These are phyloP conservation scores for Hyaloperonospora brassicae DNA, from an alignment of 352 stramenopile species.

Conservation along the genomic window DNA sequence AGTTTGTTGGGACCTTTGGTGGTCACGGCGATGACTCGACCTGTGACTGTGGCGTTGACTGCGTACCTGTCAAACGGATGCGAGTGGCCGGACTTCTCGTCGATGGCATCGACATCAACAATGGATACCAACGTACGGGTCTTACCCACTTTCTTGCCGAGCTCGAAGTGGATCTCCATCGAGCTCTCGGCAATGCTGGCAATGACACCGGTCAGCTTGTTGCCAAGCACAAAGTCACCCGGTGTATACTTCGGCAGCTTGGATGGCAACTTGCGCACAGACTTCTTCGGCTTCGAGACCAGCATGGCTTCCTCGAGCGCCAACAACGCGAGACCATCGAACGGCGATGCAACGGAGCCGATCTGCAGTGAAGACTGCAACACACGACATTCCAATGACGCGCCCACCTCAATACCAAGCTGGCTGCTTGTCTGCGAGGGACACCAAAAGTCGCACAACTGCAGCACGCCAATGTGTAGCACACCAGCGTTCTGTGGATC, in stretches of 20 bases:
- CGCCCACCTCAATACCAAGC: conserved; percentile 51
- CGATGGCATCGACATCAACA: conserved; percentile 64
- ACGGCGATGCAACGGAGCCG: conserved; percentile 50
- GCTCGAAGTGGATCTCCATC: conserved; percentile 81
- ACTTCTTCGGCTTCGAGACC: conserved; percentile 26
- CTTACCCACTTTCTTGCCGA: conserved; percentile 65
- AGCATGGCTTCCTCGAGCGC: conserved; percentile 45
- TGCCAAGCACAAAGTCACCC: conserved; percentile 54
- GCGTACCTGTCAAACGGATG: conserved; percentile 81
- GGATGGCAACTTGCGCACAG: conserved; percentile 26
- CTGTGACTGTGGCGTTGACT: conserved; percentile 61
- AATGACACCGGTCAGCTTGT: conserved; percentile 62
- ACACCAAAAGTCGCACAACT: conserved; percentile 72
- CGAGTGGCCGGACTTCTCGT: conserved; percentile 23
- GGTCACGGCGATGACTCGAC: conserved; percentile 55
- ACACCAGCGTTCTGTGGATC: conserved; percentile 30
- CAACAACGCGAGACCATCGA: conserved; percentile 64
- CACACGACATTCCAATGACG: conserved; percentile 34
- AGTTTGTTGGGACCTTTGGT: conserved; percentile 81
- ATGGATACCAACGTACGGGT: conserved; percentile 71
- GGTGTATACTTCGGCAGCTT: conserved; percentile 66
- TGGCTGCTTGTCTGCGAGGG: conserved; percentile 46
- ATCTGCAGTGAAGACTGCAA: conserved; percentile 34
- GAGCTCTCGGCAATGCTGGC: conserved; percentile 67
- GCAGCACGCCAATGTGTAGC: conserved; percentile 49